A percentile compares a stretch with the other conserved stretches of the same genome.
These are phyloP conservation scores for Athelia psychrophila DNA, from an alignment of 1,284 basidiomycete species.

Conservation along the genomic window DNA sequence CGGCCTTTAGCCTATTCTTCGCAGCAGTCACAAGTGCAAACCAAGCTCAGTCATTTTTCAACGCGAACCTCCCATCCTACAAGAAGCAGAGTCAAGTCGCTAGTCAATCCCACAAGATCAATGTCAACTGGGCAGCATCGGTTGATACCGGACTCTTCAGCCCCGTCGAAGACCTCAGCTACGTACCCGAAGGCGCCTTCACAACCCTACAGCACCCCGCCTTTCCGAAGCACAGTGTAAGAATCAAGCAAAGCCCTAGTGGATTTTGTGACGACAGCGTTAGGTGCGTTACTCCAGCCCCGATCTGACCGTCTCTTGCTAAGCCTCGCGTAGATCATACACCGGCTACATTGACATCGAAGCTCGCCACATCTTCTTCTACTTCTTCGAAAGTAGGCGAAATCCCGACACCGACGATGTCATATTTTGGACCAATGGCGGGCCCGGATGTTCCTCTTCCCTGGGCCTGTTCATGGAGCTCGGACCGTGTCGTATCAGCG, in stretches of 20 bases:
- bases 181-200: constrained; percentile 41
- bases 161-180: constrained; percentile 37
- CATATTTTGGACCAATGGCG: constrained; percentile 67
- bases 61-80: not conserved
- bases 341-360: constrained; percentile 67
- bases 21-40: no score
- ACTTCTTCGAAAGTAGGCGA: constrained; percentile 80
- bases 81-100: not conserved
- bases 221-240: constrained; percentile 51
- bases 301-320: constrained; percentile 1
- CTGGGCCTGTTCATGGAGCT: constrained; percentile 68
- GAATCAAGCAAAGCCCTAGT: constrained; percentile 43
- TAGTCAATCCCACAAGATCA: no score
- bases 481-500: constrained; percentile 52
- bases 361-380: constrained; percentile 79
- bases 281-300: constrained; percentile 28
- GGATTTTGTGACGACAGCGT: constrained; percentile 53
- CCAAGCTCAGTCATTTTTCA: not conserved
- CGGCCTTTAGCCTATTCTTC: no score
- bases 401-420: constrained; percentile 67
- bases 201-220: constrained; percentile 47
- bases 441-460: constrained; percentile 55
- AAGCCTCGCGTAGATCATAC: constrained; percentile 25
- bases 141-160: constrained; percentile 32
- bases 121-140: not conserved